Evolutionary conservation across 108 stramenopile species (phyloP), one percentile per base, ranked within the genome.

Genomic region (Craspedostauros australis): DNA sequence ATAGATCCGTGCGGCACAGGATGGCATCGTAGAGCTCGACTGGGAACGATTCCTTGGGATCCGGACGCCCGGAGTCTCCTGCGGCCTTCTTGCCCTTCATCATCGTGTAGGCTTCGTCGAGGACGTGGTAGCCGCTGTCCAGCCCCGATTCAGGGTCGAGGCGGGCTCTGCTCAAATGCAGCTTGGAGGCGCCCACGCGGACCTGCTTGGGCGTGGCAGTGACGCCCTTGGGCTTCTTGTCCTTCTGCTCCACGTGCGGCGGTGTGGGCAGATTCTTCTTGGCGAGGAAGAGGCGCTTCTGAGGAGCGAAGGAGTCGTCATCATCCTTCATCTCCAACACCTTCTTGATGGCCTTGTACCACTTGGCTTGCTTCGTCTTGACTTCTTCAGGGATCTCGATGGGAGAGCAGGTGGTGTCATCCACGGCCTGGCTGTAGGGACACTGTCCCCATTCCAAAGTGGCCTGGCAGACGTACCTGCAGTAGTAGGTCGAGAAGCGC

Each of bases 281-380:
- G 18, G 18, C 44, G 11, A 45, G 12, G 14, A 12, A 45, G 21
- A 45, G 23, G 14, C 44, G 44, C n/a, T 45, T 25, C 23, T 45
- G 44, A 8, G 44, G 44, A 12, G 9, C 11, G 11, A 45, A 45
- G 11, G 44, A 12, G n/a, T 18, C 42, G 42, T 12, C 42, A 7
- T 7, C 16, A 18, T 44, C n/a, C 7, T 7, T 44, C 16, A 14
- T 8, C 16, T 8, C n/a, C 18, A 19, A 45, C 44, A 8, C 8
- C 23, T 45, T n/a, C 44, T 45, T 45, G 44, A 45, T n/a, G 18
- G 44, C 44, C 44, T 45, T 45, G 44, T 23, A n/a, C n/a, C n/a
- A n/a, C n/a, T n/a, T n/a, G n/a, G n/a, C n/a, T n/a, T n/a, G n/a
- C n/a, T n/a, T 23, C 23, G 9, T 45, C 11, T 9, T 12, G 11